Percentiles rank a stretch among this genome's conserved stretches.
Conservation (phyloP, 1,139 yeast species). For the Yarrowia galli region DNA sequence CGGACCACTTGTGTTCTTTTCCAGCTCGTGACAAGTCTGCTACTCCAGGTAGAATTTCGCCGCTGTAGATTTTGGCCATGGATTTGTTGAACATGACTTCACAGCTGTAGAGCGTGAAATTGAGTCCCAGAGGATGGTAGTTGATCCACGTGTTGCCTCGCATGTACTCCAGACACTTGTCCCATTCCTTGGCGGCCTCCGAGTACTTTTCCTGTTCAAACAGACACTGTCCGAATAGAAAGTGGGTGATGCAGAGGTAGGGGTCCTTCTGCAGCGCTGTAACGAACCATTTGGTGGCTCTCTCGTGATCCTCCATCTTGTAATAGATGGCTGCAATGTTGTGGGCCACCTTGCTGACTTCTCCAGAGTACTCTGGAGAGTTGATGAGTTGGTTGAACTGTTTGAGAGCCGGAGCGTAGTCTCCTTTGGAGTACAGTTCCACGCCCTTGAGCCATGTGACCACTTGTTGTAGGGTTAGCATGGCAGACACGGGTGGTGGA, state of each 20-base stretch:
- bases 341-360: conserved; percentile 41
- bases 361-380: conserved; percentile 29
- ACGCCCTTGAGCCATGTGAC: conserved; percentile 39
- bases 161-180: conserved; percentile 43
- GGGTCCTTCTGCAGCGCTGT: conserved; percentile 43
- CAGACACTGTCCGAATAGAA: conserved; percentile 45
- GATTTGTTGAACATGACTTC: conserved; percentile 46
- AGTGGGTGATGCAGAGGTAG: conserved; percentile 45
- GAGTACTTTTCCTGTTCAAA: conserved; percentile 43
- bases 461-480: conserved; percentile 26
- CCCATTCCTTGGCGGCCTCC: conserved; percentile 44
- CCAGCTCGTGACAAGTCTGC: conserved; percentile 43
- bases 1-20: conserved; percentile 43
- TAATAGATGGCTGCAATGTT: conserved; percentile 43
- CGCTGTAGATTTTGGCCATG: conserved; percentile 43
- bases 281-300: conserved; percentile 42
- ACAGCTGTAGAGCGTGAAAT: conserved; percentile 44
- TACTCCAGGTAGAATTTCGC: conserved; percentile 42
- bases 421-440: conserved; percentile 25
- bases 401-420: conserved; percentile 13
- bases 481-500: no score
- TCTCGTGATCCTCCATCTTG: conserved; percentile 41
- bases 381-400: conserved; percentile 34
- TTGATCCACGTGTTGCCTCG: conserved; percentile 45
- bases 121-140: conserved; percentile 45